Base-by-base conservation (phyloP, 345 rosid species). In the Diplotaxis tenuifolia region DNA sequence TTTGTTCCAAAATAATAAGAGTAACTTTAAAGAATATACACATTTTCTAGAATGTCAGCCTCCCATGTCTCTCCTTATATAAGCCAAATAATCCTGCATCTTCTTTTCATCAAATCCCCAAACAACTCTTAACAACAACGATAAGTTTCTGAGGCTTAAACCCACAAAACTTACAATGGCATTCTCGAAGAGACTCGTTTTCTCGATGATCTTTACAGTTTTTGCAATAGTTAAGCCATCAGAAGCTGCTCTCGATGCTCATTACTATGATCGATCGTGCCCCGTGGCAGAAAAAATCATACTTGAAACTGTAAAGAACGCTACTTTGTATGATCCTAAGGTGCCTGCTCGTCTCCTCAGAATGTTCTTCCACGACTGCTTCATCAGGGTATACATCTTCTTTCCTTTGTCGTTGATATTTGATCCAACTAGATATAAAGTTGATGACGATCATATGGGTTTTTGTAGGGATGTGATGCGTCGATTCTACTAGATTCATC, bases 361-460 rank as follows among this genome's bases (percentile, higher is more conserved):
- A 71, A 93, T 90, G 98, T 88, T 90, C 83, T 93, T 93, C 70
- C 98, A 90, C 60, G 98, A 93, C 59, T 93, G 95, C 66, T 90
- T 90, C 89, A 84, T 88, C 57, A 85, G 89, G 83, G 98, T 93
- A 80, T 34, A 62, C 7, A 14, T 38, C 3, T 38, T 55, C 62
- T 55, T 65, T 40, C 36, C 18, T 18, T 16, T 23, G 16, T 36
- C 36, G 21, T 31, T 15, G 20, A 56, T 57, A 7, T 3, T 20
- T 56, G 31, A 31, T 32, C 15, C n/a, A n/a, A 7, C 9, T 60
- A 34, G 54, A 38, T 54, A 36, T 29, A 9, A 27, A 42, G 57
- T 53, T 12, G 21, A 6, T 22, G 47, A 19, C 61, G n/a, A 31
- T 42, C 18, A 5, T 63, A 50, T 32, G 29, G 18, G 36, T 60